Conservation (phyloP, 2,329 filamentous ascomycete species). For the Monosporascus sp. region DNA sequence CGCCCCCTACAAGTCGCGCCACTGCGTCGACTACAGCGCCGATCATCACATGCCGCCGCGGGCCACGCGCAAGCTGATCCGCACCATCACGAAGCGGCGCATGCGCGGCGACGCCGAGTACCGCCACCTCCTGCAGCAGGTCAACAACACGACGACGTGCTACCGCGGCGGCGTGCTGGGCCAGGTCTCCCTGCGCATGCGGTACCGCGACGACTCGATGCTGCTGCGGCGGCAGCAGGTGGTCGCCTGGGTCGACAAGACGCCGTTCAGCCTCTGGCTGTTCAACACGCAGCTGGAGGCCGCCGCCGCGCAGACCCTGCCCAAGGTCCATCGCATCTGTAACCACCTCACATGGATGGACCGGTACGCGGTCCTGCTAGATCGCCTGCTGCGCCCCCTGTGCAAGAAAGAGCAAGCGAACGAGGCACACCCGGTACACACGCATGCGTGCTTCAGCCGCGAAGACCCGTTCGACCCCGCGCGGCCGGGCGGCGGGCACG, state of each 20-base stretch:
- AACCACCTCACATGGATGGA: constrained; percentile 14
- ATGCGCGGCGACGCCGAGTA: constrained; percentile 13
- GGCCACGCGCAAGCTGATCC: constrained; percentile 17
- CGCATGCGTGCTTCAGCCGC: constrained; percentile 9
- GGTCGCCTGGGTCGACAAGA: constrained; percentile 18
- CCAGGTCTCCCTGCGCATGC: constrained; percentile 14
- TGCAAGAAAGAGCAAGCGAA: constrained; percentile 6
- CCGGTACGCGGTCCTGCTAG: constrained; percentile 5
- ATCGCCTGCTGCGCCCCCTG: constrained; percentile 4
- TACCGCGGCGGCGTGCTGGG: constrained; percentile 15
- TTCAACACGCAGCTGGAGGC: constrained; percentile 11
- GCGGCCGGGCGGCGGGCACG: constrained; percentile 12
- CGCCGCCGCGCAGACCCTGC: neutral
- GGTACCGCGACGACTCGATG: constrained; percentile 14
- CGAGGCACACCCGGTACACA: constrained; percentile 1
- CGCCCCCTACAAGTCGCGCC: constrained; percentile 11
- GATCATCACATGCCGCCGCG: constrained; percentile 21
- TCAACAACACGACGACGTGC: constrained; percentile 17
- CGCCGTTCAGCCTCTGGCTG: constrained; percentile 10
- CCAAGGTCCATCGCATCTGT: constrained; percentile 12
- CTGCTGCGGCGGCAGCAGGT: constrained; percentile 16
- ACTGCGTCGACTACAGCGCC: constrained; percentile 14
- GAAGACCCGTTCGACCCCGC: constrained; percentile 9
- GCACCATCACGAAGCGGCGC: constrained; percentile 17
- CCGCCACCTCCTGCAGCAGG: constrained; percentile 14